Conservation (phyloP, 257 asterid species). For the Mentha longifolia region DNA sequence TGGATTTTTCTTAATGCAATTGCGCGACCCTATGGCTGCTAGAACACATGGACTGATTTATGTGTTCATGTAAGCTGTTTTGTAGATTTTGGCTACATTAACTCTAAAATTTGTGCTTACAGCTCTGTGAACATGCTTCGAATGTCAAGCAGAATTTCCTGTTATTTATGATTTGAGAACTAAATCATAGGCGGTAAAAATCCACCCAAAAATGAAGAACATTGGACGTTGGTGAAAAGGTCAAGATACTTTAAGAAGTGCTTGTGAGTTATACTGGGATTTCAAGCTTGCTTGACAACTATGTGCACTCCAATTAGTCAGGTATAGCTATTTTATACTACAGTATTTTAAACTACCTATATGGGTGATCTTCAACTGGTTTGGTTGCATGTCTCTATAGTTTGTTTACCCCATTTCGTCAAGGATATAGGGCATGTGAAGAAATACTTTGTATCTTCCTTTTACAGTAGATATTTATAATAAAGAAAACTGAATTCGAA, state of each 20-base stretch:
- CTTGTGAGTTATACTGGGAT: constrained; percentile 44
- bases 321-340: constrained; percentile 30
- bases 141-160: constrained; percentile 48
- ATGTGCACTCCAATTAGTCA: constrained; percentile 55
- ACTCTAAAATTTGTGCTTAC: no score
- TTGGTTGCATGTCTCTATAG: background rate
- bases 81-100: no score
- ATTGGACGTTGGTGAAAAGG: constrained; percentile 40
- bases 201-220: constrained; percentile 44
- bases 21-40: no score
- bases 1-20: no score
- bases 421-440: no score
- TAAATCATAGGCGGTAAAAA: constrained; percentile 43
- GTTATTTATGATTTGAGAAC: constrained; percentile 36
- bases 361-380: background rate
- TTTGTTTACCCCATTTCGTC: no score
- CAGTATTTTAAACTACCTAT: background rate
- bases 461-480: no score
- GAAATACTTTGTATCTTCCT: no score
- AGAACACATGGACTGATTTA: no score
- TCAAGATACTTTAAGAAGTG: constrained; percentile 38
- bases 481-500: no score
- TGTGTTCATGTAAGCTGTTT: no score
- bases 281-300: constrained; percentile 51
- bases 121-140: constrained; percentile 1